Evolutionary conservation across 106 monocot species (phyloP).

Genomic region (Dendrobium nobile): DNA sequence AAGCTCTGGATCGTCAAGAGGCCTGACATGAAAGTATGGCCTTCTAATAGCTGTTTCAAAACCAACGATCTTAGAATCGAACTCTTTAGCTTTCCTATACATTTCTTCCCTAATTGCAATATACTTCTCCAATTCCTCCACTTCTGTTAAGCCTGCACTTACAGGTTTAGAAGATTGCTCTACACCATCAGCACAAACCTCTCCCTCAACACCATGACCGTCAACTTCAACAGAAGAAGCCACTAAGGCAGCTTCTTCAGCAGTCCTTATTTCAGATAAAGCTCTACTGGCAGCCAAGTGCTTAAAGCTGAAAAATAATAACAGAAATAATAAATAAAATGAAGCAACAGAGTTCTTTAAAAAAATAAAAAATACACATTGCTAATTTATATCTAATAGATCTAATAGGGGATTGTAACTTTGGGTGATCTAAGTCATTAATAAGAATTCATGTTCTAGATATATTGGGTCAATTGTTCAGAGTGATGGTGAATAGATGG

Average conservation of each 20-base stretch:
- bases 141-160: slow-evolving; percentile 69
- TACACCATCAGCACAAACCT: slow-evolving; percentile 45
- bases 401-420: too few species aligned
- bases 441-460: too few species aligned
- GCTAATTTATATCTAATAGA: neutral
- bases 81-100: slow-evolving; percentile 98
- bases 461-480: too few species aligned
- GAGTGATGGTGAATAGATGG: too few species aligned
- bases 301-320: slow-evolving; percentile 55
- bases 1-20: slow-evolving; percentile 97
- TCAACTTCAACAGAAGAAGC: slow-evolving; percentile 17
- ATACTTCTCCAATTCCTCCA: slow-evolving; percentile 88
- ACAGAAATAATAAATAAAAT: neutral
- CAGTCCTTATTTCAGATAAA: slow-evolving; percentile 67
- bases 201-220: slow-evolving; percentile 44
- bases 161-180: slow-evolving; percentile 51
- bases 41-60: slow-evolving; percentile 98
- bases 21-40: slow-evolving; percentile 95
- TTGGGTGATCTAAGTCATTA: too few species aligned
- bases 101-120: slow-evolving; percentile 89
- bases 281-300: slow-evolving; percentile 59
- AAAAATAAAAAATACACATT: neutral
- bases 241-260: slow-evolving; percentile 58
- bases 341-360: neutral
- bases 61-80: slow-evolving; percentile 89